Percentiles rank a stretch among this genome's conserved stretches.
phyloP scores from a whole-genome alignment of 352 stramenopile species.

The Pythium plurisporium region DNA sequence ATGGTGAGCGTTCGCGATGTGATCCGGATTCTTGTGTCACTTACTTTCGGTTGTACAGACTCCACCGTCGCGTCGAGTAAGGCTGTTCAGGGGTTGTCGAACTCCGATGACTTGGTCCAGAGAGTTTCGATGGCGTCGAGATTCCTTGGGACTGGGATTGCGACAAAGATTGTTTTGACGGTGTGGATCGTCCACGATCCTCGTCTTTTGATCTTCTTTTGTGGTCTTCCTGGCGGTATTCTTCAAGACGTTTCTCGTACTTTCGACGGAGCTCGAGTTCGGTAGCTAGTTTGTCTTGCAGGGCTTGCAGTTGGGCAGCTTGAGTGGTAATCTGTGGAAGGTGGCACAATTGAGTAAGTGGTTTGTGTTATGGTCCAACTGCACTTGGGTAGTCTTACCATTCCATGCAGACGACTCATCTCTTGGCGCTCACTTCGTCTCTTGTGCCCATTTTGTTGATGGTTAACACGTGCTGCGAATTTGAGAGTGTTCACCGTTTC shows the following conservation, averaged over 20 bases:
- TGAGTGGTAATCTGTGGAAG: conserved; percentile 50
- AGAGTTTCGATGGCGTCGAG: neutral
- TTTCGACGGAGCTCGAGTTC: conserved; percentile 69
- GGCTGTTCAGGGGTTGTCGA: conserved; percentile 40
- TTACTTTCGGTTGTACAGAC: conserved; percentile 62
- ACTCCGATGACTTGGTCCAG: conserved; percentile 29
- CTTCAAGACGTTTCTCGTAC: conserved; percentile 69
- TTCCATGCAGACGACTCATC: conserved; percentile 50
- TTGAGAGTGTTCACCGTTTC: conserved; percentile 80
- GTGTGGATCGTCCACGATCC: conserved; percentile 16
- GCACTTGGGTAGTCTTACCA: conserved; percentile 44
- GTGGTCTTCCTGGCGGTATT: conserved; percentile 65
- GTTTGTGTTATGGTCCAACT: too few relatives aligned
- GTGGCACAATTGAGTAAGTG: too few relatives aligned
- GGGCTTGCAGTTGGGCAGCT: conserved; percentile 48
- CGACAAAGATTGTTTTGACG: neutral
- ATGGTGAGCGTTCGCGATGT: neutral
- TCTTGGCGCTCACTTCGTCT: conserved; percentile 54
- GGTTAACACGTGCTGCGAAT: conserved; percentile 60
- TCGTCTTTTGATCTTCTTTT: conserved; percentile 45
- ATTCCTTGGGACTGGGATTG: neutral
- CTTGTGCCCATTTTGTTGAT: conserved; percentile 33
- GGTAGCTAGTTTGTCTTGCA: conserved; percentile 62
- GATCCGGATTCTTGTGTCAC: neutral
- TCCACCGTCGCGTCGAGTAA: conserved; percentile 51